Percentiles rank a stretch among this genome's conserved stretches.
Evolutionary conservation across 2,329 filamentous ascomycete species (phyloP).

Genomic region (Alternaria panax): DNA sequence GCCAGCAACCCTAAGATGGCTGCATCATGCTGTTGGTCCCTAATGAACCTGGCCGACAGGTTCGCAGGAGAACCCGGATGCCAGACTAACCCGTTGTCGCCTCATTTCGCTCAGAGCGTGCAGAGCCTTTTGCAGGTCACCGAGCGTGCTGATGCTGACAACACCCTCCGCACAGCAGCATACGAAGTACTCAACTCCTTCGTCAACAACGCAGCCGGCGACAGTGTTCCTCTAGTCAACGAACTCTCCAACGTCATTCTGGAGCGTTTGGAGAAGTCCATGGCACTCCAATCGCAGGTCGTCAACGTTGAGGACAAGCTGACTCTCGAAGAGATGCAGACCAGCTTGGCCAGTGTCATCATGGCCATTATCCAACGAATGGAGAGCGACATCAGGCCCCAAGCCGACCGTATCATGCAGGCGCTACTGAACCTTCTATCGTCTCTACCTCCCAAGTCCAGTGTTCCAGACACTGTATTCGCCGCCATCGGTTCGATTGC

Average conservation of each 20-base stretch:
- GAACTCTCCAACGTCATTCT: slow-evolving; percentile 87
- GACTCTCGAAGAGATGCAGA: slow-evolving; percentile 96
- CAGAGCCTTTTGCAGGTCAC: slow-evolving; percentile 85
- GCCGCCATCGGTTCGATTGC: slow-evolving; percentile 91
- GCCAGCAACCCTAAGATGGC: slow-evolving; percentile 96
- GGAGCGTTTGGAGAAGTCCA: slow-evolving; percentile 87
- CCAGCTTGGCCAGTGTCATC: slow-evolving; percentile 88
- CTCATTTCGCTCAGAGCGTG: slow-evolving; percentile 92
- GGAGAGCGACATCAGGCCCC: slow-evolving; percentile 87
- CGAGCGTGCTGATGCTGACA: slow-evolving; percentile 81
- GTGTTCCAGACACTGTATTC: slow-evolving; percentile 92
- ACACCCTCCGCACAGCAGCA: slow-evolving; percentile 88
- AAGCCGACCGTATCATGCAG: slow-evolving; percentile 94
- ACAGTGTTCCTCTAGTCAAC: slow-evolving; percentile 81
- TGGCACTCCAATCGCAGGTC: slow-evolving; percentile 88
- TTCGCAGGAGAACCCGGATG: slow-evolving; percentile 88
- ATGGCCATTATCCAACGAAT: slow-evolving; percentile 90
- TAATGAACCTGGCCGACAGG: slow-evolving; percentile 97
- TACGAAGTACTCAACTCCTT: slow-evolving; percentile 98
- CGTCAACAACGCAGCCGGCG: slow-evolving; percentile 86
- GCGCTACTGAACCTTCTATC: slow-evolving; percentile 81
- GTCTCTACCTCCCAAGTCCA: slow-evolving; percentile 82
- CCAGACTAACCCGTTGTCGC: slow-evolving; percentile 80
- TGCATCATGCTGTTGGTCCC: slow-evolving; percentile 96
- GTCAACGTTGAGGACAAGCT: slow-evolving; percentile 97